A percentile compares a stretch with the other conserved stretches of the same genome.
Evolutionary conservation across 192 early-diverging fungal species (phyloP).

Genomic region (Coemansia sp.): DNA sequence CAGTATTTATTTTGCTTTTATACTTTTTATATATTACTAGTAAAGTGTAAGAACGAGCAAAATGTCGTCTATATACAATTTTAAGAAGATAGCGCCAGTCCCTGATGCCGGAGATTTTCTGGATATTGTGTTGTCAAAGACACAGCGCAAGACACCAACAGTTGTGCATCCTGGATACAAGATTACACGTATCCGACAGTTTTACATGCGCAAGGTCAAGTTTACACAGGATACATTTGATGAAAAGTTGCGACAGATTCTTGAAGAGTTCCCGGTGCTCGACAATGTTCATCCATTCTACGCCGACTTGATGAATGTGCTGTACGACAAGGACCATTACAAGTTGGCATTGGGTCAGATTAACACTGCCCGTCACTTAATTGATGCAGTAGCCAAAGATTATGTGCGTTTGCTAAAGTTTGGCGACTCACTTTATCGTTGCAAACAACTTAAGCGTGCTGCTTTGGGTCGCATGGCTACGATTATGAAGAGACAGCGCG

Average conservation of each 20-base stretch:
- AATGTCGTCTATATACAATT: conserved; percentile 86
- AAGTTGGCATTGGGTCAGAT: conserved; percentile 98
- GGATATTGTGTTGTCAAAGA: conserved; percentile 97
- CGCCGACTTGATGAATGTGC: conserved; percentile 99
- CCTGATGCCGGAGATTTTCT: conserved; percentile 90
- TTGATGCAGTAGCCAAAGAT: conserved; percentile 97
- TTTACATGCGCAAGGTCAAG: conserved; percentile 99
- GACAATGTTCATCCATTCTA: conserved; percentile 99
- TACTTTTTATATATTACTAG: background rate
- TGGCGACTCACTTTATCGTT: conserved; percentile 98
- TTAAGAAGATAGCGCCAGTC: conserved; percentile 96
- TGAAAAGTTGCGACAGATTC: conserved; percentile 90
- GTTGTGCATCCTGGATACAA: conserved; percentile 97
- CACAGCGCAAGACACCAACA: conserved; percentile 95
- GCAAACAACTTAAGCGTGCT: conserved; percentile 98
- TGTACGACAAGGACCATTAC: conserved; percentile 99
- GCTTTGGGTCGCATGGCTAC: conserved; percentile 99
- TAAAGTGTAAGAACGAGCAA: background rate
- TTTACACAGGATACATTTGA: conserved; percentile 97
- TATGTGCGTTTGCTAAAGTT: conserved; percentile 97
- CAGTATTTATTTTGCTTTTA: background rate
- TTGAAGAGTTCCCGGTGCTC: conserved; percentile 96
- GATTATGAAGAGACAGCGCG: conserved; percentile 98
- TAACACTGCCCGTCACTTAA: conserved; percentile 95
- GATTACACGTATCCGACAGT: conserved; percentile 94